Evolutionary conservation across 805 yeast genomes (phyloP).

Genomic region (Kuraishia hungarica): DNA sequence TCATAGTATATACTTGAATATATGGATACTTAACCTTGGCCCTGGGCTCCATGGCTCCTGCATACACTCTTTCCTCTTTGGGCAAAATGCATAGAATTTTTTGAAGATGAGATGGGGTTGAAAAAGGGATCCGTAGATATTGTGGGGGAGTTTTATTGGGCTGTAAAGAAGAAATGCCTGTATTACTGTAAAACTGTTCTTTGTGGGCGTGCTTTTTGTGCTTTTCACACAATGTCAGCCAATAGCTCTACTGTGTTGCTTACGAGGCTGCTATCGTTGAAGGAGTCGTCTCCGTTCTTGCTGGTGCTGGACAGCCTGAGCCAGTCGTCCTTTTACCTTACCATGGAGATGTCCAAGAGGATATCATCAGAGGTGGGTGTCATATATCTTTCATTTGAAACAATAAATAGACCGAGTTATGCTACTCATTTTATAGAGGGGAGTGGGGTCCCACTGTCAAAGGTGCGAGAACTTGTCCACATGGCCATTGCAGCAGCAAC

Average conservation of each 20-base stretch:
- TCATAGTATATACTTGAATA: background rate
- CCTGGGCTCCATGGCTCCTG: background rate
- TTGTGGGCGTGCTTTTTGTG: too few relatives aligned
- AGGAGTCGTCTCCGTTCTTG: conserved; percentile 69
- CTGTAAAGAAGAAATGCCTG: too few relatives aligned
- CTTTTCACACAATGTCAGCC: background rate
- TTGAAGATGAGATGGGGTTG: background rate
- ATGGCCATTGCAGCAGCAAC: too few relatives aligned
- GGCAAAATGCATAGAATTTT: background rate
- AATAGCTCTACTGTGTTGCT: conserved; percentile 40
- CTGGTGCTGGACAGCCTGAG: conserved; percentile 60
- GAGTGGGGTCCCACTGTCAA: conserved; percentile 7
- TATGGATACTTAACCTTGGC: background rate
- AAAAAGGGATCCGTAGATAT: background rate
- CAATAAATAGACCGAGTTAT: conserved; percentile 41
- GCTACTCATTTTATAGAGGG: conserved; percentile 43
- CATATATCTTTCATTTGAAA: conserved; percentile 62
- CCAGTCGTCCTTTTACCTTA: conserved; percentile 53
- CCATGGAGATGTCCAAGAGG: conserved; percentile 49
- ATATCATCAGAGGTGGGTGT: conserved; percentile 25
- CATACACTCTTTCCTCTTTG: background rate
- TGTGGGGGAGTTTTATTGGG: background rate
- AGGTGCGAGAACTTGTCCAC: conserved; percentile 5
- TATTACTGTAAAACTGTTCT: too few relatives aligned
- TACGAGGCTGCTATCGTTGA: conserved; percentile 56